These are phyloP conservation scores for Hymenoscyphus albidus DNA, from an alignment of 2,329 filamentous ascomycete species.

Conservation along the genomic window DNA sequence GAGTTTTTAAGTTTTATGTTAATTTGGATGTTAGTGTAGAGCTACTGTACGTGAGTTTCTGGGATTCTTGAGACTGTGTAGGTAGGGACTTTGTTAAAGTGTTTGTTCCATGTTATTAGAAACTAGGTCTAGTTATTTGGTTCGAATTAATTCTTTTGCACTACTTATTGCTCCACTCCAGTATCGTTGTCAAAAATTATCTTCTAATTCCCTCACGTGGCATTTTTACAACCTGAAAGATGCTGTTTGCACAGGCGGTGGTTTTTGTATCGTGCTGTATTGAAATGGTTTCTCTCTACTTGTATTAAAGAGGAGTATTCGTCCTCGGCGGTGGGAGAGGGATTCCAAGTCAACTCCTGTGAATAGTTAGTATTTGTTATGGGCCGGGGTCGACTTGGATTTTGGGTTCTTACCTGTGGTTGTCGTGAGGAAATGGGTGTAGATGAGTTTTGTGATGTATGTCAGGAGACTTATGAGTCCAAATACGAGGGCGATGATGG, in stretches of 20 bases:
- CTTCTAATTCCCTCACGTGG: too few relatives aligned
- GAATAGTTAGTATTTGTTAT: not conserved
- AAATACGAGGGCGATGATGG: not conserved
- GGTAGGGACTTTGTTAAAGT: too few relatives aligned
- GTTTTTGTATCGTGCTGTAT: not conserved
- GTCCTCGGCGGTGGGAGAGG: not conserved
- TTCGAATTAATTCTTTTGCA: too few relatives aligned
- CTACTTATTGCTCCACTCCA: too few relatives aligned
- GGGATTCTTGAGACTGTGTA: too few relatives aligned
- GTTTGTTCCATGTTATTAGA: too few relatives aligned
- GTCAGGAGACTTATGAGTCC: not conserved
- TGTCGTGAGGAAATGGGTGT: not conserved
- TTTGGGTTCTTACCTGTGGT: not conserved
- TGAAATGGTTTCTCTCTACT: not conserved
- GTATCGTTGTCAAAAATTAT: too few relatives aligned
- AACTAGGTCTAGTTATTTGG: too few relatives aligned
- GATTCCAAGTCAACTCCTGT: not conserved
- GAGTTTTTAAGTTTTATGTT: too few relatives aligned
- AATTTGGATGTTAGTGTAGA: too few relatives aligned
- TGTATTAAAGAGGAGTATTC: not conserved
- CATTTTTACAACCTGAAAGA: not conserved
- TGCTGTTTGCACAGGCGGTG: not conserved
- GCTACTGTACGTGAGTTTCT: too few relatives aligned
- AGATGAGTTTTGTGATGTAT: not conserved
- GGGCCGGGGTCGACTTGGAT: not conserved